These are phyloP conservation scores for Alternaria gaisen DNA, from an alignment of 2,329 filamentous ascomycete species.

Conservation along the genomic window DNA sequence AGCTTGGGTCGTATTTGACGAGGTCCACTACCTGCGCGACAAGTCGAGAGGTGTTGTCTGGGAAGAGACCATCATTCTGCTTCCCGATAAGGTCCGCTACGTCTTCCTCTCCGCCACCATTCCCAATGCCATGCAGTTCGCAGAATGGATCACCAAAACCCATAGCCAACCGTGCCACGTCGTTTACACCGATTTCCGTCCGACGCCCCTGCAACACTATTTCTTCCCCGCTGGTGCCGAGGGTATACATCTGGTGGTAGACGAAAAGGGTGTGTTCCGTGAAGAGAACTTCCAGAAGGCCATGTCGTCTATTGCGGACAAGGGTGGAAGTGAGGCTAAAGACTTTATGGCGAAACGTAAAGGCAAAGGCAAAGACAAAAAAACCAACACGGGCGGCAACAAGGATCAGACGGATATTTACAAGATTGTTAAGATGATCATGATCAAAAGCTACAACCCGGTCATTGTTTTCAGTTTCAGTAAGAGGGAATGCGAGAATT, in stretches of 20 bases:
- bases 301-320: constrained; percentile 88
- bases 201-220: constrained; percentile 96
- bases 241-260: constrained; percentile 92
- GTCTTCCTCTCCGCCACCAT: constrained; percentile 98
- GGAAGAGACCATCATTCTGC: constrained; percentile 98
- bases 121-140: constrained; percentile 98
- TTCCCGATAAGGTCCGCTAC: constrained; percentile 98
- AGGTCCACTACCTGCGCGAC: constrained; percentile 98
- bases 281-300: constrained; percentile 98
- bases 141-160: constrained; percentile 98
- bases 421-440: constrained; percentile 99
- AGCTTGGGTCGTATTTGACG: constrained; percentile 97
- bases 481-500: constrained; percentile 93
- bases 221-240: constrained; percentile 94
- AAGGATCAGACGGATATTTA: constrained; percentile 78
- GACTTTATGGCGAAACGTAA: constrained; percentile 82
- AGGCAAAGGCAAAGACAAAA: constrained; percentile 91
- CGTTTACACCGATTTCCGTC: constrained; percentile 97
- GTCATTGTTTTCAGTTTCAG: constrained; percentile 99
- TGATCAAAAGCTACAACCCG: constrained; percentile 95
- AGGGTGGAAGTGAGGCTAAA: constrained; percentile 82
- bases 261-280: constrained; percentile 95
- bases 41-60: constrained; percentile 94
- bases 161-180: constrained; percentile 98
- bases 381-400: constrained; percentile 84